Conservation (phyloP, 257 asterid genomes). For the Hygrophila difformis region DNA sequence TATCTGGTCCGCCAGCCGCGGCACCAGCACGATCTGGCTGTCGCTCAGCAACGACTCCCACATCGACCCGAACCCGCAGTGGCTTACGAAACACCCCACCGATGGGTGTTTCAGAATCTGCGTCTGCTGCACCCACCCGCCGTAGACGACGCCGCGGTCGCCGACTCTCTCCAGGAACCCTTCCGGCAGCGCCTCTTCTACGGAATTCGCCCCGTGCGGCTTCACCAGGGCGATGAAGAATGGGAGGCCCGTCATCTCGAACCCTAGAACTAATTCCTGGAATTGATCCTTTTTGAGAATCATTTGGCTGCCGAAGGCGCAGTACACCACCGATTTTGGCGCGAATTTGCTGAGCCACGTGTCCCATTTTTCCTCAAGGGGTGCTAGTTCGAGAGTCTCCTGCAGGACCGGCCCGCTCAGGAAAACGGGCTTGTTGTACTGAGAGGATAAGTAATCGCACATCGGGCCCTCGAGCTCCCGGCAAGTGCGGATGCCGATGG, state of each 20-base stretch:
- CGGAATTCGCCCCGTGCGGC: constrained; percentile 39
- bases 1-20: constrained; percentile 60
- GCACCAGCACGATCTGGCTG: constrained; percentile 57
- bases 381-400: constrained; percentile 22
- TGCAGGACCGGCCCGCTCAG: constrained; percentile 65
- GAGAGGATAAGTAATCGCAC: constrained; percentile 47
- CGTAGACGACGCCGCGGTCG: constrained; percentile 47
- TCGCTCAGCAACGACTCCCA: constrained; percentile 78
- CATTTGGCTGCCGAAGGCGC: constrained; percentile 68
- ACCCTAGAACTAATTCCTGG: constrained; percentile 54
- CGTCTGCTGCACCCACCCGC: constrained; percentile 72
- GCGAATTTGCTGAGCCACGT: constrained; percentile 43
- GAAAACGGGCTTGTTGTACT: constrained; percentile 44
- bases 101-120: constrained; percentile 59
- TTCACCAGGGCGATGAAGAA: constrained; percentile 54
- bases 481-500: constrained; percentile 58
- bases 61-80: constrained; percentile 86
- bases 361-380: constrained; percentile 42
- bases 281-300: constrained; percentile 39
- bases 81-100: constrained; percentile 84
- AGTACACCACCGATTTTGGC: constrained; percentile 36
- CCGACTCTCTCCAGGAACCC: constrained; percentile 58
- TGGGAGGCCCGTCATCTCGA: constrained; percentile 65
- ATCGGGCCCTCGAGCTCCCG: constrained; percentile 60
- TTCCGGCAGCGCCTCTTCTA: constrained; percentile 66